Evolutionary conservation across 2,329 filamentous ascomycete genomes (phyloP).

Genomic region (Pyrenochaeta sp.): DNA sequence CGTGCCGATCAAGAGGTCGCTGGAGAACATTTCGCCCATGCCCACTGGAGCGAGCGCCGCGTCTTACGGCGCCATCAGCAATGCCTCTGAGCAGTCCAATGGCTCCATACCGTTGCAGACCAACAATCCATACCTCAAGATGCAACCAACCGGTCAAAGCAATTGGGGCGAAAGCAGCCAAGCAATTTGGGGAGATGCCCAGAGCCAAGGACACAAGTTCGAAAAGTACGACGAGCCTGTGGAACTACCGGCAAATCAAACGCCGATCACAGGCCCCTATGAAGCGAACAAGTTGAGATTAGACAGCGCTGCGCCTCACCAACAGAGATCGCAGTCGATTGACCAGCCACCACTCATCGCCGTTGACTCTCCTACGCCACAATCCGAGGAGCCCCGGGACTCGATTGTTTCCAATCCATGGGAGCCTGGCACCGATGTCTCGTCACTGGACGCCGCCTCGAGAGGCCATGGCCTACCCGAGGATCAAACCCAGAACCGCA

Average conservation of each 20-base stretch:
- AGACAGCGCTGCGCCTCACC: conserved; percentile 22
- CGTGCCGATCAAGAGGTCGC: conserved; percentile 36
- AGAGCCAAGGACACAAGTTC: conserved; percentile 33
- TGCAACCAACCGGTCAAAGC: conserved; percentile 47
- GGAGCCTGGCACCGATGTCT: conserved; percentile 36
- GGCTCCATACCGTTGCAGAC: conserved; percentile 46
- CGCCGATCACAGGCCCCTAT: conserved; percentile 49
- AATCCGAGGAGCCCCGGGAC: conserved; percentile 29
- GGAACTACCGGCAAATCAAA: conserved; percentile 52
- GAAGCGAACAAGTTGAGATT: conserved; percentile 49
- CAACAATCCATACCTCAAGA: conserved; percentile 54
- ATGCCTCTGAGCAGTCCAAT: conserved; percentile 34
- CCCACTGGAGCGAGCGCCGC: conserved; percentile 37
- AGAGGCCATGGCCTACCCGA: conserved; percentile 31
- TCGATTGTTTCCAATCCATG: conserved; percentile 37
- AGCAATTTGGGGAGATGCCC: conserved; percentile 48
- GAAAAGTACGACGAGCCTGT: conserved; percentile 44
- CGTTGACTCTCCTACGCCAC: conserved; percentile 26
- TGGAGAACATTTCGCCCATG: conserved; percentile 39
- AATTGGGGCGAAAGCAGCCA: conserved; percentile 48
- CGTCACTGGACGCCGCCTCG: conserved; percentile 38
- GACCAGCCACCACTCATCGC: conserved; percentile 40
- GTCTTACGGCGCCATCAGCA: conserved; percentile 40
- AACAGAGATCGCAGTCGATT: conserved; percentile 16
- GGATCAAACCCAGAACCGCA: conserved; percentile 15